Base-by-base conservation (phyloP, 2,329 filamentous ascomycete species). In the Allantophomopsis lycopodina region DNA sequence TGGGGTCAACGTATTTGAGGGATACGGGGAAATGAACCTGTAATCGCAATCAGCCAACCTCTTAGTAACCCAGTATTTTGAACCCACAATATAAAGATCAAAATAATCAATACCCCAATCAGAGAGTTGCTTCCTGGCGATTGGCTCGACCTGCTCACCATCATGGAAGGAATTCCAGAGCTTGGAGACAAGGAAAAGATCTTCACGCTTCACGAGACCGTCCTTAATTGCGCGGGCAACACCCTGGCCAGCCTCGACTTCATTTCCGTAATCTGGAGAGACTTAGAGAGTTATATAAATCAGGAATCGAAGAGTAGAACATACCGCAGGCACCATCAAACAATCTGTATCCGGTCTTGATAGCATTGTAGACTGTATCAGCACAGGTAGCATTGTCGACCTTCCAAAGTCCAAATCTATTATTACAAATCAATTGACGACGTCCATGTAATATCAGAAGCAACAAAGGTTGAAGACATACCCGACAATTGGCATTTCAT, bases 161-260 rank as follows among this genome's bases (percentile, higher is more conserved):
- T 89, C 81, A 68, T 94, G 85, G 74, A 87, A 94, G 49, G 79
- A 79, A 67, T 89, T 87, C 86, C 87, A 94, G 42, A 94, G 79
- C 70, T 94, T 94, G 62, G 81, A 86, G 48, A 88, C 83, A 56
- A 94, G 78, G 74, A 94, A 94, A 57, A 94, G 81, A 17, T 94
- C 85, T 61, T 83, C 76, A 44, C 84, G 80, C 68, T 79, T 86
- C 50, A 88, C 83, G 42, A 89, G 60, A 34, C 83, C 82, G 8
- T 91, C 84, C 55, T 80, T 72, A 62, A 91, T 85, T 53, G 84
- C 84, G 50, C 81, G 80, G 43, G 78, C 74, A 36, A 89, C 71
- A 52, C 84, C 84, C 57, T 87, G 64, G 43, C 83, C 84, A 47
- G 73, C 76, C 60, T 87, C 82, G 50, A 75, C 74, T 61, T 89